These are phyloP conservation scores for Styphnolobium japonicum DNA, from an alignment of 306 rosid genomes.

Conservation along the genomic window DNA sequence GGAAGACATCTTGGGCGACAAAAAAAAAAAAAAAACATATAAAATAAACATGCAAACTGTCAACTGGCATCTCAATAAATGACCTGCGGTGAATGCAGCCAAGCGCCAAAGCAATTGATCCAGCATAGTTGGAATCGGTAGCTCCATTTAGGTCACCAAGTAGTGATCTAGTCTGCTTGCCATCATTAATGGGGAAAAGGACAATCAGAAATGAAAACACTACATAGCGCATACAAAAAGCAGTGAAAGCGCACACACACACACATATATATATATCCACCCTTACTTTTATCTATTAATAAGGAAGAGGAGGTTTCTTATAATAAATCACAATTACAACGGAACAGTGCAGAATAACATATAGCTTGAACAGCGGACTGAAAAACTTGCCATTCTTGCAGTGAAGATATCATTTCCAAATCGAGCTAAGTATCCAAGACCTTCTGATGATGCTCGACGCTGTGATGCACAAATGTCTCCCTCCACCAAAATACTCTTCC, in stretches of 20 bases:
- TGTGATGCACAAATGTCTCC: conserved; percentile 91
- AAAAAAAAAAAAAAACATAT: neutral
- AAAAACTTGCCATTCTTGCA: conserved; percentile 80
- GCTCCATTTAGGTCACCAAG: conserved; percentile 82
- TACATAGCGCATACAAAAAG: neutral
- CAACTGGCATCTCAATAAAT: conserved; percentile 5
- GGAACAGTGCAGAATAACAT: neutral
- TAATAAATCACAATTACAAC: conserved; percentile 16
- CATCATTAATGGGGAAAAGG: conserved; percentile 27
- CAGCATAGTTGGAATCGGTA: conserved; percentile 69
- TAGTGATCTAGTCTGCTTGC: conserved; percentile 73
- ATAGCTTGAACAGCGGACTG: conserved; percentile 14
- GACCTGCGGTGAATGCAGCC: conserved; percentile 99
- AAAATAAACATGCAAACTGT: conserved; percentile 18
- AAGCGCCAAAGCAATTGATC: conserved; percentile 88
- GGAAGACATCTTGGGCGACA: neutral
- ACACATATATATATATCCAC: neutral
- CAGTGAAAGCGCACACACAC: too few relatives aligned
- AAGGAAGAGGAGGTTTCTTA: neutral
- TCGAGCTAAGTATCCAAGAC: conserved; percentile 92
- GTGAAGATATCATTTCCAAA: conserved; percentile 90
- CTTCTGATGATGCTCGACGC: conserved; percentile 87
- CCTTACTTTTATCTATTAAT: neutral
- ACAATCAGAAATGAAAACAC: conserved; percentile 11
- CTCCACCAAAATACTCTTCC: conserved; percentile 83